Evolutionary conservation across 2,329 filamentous ascomycete species (phyloP).

Genomic region (Aspergillus tanneri): DNA sequence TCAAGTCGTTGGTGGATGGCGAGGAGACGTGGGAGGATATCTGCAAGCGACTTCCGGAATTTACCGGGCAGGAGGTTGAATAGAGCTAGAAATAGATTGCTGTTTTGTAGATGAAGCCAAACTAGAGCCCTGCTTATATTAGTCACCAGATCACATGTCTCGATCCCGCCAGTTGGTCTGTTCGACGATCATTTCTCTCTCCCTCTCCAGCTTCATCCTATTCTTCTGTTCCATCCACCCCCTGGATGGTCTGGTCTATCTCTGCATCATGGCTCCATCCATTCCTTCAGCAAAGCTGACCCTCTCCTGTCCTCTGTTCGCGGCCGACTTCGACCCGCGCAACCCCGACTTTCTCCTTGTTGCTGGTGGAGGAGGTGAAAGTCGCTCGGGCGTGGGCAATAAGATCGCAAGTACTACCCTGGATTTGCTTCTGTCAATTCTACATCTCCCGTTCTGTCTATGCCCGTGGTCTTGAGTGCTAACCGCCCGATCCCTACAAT

Average conservation of each 20-base stretch:
- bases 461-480: background rate
- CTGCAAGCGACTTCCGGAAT: constrained; percentile 74
- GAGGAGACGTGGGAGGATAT: constrained; percentile 70
- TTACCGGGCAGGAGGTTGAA: constrained; percentile 69
- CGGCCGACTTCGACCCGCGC: constrained; percentile 82
- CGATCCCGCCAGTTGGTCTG: constrained; percentile 8
- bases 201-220: constrained; percentile 2
- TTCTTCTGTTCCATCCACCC: constrained; percentile 7
- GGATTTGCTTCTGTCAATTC: no score
- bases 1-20: constrained; percentile 63
- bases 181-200: constrained; percentile 15
- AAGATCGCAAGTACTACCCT: constrained; percentile 73
- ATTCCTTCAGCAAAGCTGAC: constrained; percentile 58
- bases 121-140: background rate
- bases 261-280: constrained; percentile 38
- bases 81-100: constrained; percentile 24
- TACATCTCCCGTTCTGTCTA: background rate
- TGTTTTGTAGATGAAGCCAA: background rate
- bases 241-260: constrained; percentile 4
- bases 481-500: constrained; percentile 5
- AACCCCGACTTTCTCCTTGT: constrained; percentile 75
- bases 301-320: constrained; percentile 80
- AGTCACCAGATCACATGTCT: background rate
- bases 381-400: constrained; percentile 78
- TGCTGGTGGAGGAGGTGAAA: constrained; percentile 82